Evolutionary conservation across 495 filamentous ascomycete genomes (phyloP).

Genomic region (Chaetomium tenue): DNA sequence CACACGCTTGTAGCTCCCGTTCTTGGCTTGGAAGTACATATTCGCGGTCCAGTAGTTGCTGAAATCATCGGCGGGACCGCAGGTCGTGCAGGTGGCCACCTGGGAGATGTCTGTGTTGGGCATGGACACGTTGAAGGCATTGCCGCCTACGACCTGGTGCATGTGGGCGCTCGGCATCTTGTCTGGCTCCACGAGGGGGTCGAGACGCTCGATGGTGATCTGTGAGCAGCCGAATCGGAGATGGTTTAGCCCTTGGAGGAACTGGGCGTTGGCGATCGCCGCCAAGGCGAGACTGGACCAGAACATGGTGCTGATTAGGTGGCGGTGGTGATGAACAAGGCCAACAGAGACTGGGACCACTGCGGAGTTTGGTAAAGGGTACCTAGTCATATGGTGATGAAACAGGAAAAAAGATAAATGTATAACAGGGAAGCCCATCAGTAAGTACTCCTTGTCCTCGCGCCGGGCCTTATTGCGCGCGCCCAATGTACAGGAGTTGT

Average conservation of each 20-base stretch:
- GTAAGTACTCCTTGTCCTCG: not conserved
- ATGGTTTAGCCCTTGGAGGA: not conserved
- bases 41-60: conserved; percentile 10
- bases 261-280: conserved; percentile 7
- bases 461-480: too few species aligned
- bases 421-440: not conserved
- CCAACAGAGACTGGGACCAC: not conserved
- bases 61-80: not conserved
- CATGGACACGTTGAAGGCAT: conserved; percentile 10
- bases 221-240: conserved; percentile 9
- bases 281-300: conserved; percentile 2
- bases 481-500: too few species aligned
- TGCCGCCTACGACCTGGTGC: conserved; percentile 2
- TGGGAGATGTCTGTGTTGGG: not conserved
- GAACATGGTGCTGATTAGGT: not conserved
- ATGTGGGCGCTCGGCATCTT: not conserved
- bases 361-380: not conserved
- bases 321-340: not conserved
- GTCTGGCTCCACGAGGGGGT: conserved; percentile 3
- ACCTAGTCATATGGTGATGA: not conserved
- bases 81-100: not conserved
- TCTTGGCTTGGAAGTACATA: not conserved
- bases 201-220: conserved; percentile 4
- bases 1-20: conserved; percentile 10
- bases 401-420: not conserved